A percentile compares a stretch with the other conserved stretches of the same genome.
phyloP scores from a whole-genome alignment of 495 filamentous ascomycete species.

The Penicillium subrubescens region DNA sequence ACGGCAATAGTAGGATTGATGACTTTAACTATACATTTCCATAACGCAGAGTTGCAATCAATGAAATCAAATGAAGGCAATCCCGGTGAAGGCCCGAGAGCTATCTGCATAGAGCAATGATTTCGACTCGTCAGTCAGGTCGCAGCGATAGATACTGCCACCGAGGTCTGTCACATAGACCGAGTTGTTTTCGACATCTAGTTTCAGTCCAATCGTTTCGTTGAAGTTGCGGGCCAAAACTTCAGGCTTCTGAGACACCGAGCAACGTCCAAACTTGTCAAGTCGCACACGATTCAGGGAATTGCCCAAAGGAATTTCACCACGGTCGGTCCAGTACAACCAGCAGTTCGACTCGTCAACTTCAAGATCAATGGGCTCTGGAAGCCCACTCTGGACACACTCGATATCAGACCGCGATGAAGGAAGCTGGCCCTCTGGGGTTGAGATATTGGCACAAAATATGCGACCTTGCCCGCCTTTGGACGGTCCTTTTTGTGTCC shows the following conservation, averaged over 20 bases:
- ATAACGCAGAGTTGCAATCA: background rate
- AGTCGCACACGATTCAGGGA: constrained; percentile 41
- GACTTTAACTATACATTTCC: background rate
- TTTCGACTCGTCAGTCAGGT: constrained; percentile 44
- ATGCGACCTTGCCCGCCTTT: constrained; percentile 53
- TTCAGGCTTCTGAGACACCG: constrained; percentile 18
- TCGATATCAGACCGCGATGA: constrained; percentile 23
- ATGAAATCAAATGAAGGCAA: constrained; percentile 13
- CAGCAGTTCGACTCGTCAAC: constrained; percentile 37
- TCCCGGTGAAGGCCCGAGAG: constrained; percentile 34
- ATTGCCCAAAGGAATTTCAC: constrained; percentile 51
- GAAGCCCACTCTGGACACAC: constrained; percentile 39
- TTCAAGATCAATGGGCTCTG: constrained; percentile 56
- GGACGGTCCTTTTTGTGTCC: constrained; percentile 57
- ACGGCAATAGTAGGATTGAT: background rate
- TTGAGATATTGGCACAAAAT: constrained; percentile 45
- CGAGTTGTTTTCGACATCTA: constrained; percentile 39
- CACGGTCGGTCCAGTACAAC: constrained; percentile 59
- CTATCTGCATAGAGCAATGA: constrained; percentile 27
- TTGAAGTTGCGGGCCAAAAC: constrained; percentile 39
- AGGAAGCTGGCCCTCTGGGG: constrained; percentile 18
- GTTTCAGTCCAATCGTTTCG: constrained; percentile 52
- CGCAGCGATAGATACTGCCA: constrained; percentile 47
- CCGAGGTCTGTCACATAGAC: constrained; percentile 54
- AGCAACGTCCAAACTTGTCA: constrained; percentile 15